Percentiles rank a stretch among this genome's conserved stretches.
Evolutionary conservation across 2,329 filamentous ascomycete species (phyloP).

Genomic region (Pyrenophora seminiperda): DNA sequence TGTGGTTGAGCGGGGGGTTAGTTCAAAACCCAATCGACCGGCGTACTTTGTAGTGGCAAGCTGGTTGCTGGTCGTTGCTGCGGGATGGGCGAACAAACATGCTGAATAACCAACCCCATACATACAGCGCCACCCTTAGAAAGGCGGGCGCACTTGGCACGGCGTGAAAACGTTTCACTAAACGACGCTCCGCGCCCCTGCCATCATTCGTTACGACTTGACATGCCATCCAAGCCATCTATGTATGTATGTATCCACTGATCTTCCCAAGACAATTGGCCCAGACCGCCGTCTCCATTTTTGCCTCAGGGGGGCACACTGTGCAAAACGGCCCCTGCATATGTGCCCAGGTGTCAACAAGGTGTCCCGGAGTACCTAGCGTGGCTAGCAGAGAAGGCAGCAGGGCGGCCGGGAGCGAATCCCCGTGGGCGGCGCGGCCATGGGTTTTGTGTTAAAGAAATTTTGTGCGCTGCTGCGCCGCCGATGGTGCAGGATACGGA

Average conservation of each 20-base stretch:
- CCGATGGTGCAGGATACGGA: constrained; percentile 15
- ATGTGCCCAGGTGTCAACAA: constrained; percentile 16
- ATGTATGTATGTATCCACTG: too few species aligned
- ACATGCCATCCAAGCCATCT: constrained; percentile 10
- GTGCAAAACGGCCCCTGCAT: constrained; percentile 26
- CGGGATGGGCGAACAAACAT: background rate
- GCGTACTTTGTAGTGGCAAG: too few species aligned
- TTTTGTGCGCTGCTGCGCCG: too few species aligned
- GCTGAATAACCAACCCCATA: constrained; percentile 11
- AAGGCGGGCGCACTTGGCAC: constrained; percentile 21
- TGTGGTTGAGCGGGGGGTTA: too few species aligned
- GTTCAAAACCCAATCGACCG: too few species aligned
- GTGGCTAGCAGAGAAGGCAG: background rate
- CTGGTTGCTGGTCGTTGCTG: too few species aligned
- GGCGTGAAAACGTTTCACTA: constrained; percentile 31
- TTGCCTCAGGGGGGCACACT: constrained; percentile 34
- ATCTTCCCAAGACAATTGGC: constrained; percentile 25
- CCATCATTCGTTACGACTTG: constrained; percentile 22
- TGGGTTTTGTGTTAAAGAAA: constrained; percentile 22
- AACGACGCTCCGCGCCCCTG: constrained; percentile 25
- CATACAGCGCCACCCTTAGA: constrained; percentile 19
- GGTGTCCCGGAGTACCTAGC: constrained; percentile 18
- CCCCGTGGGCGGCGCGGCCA: constrained; percentile 25
- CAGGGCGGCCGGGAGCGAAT: constrained; percentile 19
- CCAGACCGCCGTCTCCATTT: constrained; percentile 22